Conservation (phyloP, 345 rosid genomes). For the Eucalyptus camaldulensis region DNA sequence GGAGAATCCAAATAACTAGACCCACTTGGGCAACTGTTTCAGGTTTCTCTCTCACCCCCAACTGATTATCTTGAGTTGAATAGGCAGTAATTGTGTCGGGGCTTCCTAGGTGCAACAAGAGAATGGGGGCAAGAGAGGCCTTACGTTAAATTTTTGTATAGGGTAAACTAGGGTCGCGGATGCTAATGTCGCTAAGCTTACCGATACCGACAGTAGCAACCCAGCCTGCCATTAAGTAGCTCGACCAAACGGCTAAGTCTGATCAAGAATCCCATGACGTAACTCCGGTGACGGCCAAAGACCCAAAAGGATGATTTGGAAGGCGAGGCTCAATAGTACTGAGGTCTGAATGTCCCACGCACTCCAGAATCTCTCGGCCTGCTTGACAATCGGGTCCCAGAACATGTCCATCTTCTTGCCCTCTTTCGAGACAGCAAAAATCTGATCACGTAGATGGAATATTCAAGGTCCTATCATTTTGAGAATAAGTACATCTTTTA, state of each 20-base stretch:
- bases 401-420: neutral
- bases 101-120: conserved; percentile 27
- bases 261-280: neutral
- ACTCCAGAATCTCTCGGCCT: neutral
- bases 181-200: neutral
- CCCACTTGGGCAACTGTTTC: conserved; percentile 5
- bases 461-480: neutral
- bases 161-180: neutral
- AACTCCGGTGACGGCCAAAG: neutral
- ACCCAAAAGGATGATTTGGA: neutral
- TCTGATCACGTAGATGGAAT: neutral
- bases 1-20: conserved; percentile 3
- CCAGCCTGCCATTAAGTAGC: neutral
- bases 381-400: neutral
- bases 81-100: conserved; percentile 33
- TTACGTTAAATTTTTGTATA: neutral
- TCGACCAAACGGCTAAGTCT: neutral
- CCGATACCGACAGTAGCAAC: neutral
- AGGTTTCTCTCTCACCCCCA: conserved; percentile 19
- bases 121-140: conserved; percentile 21
- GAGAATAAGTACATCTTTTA: neutral
- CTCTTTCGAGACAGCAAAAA: neutral
- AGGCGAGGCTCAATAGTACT: neutral
- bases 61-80: conserved; percentile 21
- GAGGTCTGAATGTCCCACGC: neutral